Conservation (phyloP, 192 early-diverging fungal genomes). For the Podila minutissima region DNA sequence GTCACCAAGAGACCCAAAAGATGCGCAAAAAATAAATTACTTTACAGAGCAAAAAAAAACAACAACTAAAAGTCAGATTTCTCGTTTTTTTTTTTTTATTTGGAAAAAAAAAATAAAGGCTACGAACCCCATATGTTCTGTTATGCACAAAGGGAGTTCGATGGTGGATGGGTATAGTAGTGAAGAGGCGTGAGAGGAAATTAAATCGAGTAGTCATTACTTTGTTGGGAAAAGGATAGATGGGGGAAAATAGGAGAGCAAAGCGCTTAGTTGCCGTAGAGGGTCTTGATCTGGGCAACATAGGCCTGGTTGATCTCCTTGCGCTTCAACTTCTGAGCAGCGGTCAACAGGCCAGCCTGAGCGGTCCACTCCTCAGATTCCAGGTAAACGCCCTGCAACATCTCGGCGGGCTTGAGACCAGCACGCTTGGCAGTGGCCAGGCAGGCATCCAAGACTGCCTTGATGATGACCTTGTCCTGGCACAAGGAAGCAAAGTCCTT, state of each 20-base stretch:
- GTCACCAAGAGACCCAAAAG: no score
- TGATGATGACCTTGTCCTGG: slow-evolving; percentile 61
- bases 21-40: no score
- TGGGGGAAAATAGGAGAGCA: not conserved
- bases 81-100: no score
- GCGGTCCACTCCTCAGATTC: slow-evolving; percentile 90
- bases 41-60: no score
- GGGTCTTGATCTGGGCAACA: slow-evolving; percentile 64
- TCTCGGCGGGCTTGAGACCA: slow-evolving; percentile 79
- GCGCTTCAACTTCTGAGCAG: slow-evolving; percentile 94
- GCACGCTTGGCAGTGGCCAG: slow-evolving; percentile 67
- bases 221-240: not conserved
- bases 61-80: no score
- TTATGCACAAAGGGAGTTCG: not conserved
- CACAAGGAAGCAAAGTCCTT: slow-evolving; percentile 64
- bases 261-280: slow-evolving; percentile 42
- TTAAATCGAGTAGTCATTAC: not conserved
- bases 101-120: no score
- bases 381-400: slow-evolving; percentile 73
- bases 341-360: slow-evolving; percentile 89
- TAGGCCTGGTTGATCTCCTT: slow-evolving; percentile 77
- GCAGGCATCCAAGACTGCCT: slow-evolving; percentile 56
- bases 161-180: not conserved
- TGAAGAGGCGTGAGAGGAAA: not conserved
- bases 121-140: no score